phyloP scores from a whole-genome alignment of 352 stramenopile genomes.

The Pythium insidiosum region DNA sequence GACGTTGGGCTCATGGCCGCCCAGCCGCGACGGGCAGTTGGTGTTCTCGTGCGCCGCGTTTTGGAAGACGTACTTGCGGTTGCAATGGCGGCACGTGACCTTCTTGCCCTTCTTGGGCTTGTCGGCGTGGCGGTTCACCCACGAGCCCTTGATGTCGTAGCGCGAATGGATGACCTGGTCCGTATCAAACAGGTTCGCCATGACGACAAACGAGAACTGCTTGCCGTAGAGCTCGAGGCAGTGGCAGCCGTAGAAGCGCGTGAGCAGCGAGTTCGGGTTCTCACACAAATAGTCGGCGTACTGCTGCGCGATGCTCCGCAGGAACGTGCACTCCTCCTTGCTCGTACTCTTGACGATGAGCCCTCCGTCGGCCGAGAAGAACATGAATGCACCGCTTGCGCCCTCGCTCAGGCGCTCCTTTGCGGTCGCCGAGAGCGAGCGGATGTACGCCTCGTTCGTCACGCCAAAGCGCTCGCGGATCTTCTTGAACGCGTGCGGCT shows the following conservation, averaged over 20 bases:
- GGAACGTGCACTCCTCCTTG: slow-evolving; percentile 79
- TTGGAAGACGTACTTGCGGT: slow-evolving; percentile 76
- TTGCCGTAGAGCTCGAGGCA: slow-evolving; percentile 88
- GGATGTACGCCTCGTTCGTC: slow-evolving; percentile 76
- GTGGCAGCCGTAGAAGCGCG: slow-evolving; percentile 89
- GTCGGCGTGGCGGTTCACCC: slow-evolving; percentile 81
- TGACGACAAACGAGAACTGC: slow-evolving; percentile 89
- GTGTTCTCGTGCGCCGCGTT: slow-evolving; percentile 53
- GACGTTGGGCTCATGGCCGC: slow-evolving; percentile 82
- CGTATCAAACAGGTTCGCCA: slow-evolving; percentile 90
- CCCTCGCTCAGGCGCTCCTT: slow-evolving; percentile 87
- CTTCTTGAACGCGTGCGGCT: slow-evolving; percentile 82
- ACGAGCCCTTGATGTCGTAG: slow-evolving; percentile 90
- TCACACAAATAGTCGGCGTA: slow-evolving; percentile 84
- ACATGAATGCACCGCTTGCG: slow-evolving; percentile 88
- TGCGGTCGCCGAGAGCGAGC: slow-evolving; percentile 74
- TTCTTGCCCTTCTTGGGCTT: slow-evolving; percentile 82
- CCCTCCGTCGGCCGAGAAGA: slow-evolving; percentile 83
- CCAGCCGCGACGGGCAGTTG: slow-evolving; percentile 66
- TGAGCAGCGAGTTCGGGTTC: slow-evolving; percentile 80
- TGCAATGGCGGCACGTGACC: slow-evolving; percentile 86
- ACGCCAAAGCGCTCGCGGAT: slow-evolving; percentile 84
- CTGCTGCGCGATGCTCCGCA: slow-evolving; percentile 80
- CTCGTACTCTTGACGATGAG: slow-evolving; percentile 90
- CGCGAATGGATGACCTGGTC: slow-evolving; percentile 80